Evolutionary conservation across 257 asterid species (phyloP).

Genomic region (Avicennia marina): DNA sequence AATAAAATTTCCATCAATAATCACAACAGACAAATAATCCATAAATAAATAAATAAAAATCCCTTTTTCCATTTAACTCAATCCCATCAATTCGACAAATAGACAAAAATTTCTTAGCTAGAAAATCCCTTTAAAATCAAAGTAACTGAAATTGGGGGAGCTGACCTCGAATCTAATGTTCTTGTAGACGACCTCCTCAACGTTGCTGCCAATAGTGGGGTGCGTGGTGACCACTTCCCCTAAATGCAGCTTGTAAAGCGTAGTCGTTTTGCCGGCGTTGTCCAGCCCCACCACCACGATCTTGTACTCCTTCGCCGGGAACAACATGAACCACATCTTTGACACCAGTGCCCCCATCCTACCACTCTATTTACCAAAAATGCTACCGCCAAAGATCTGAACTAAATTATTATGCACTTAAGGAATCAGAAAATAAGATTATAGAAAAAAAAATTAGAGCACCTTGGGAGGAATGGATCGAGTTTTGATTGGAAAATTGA

Average conservation of each 20-base stretch:
- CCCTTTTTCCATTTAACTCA: too few species aligned
- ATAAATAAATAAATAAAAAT: neutral
- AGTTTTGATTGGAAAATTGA: neutral
- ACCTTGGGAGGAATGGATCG: neutral
- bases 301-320: conserved; percentile 75
- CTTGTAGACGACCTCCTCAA: conserved; percentile 76
- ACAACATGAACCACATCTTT: conserved; percentile 71
- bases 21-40: too few species aligned
- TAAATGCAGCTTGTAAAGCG: conserved; percentile 66
- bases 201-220: conserved; percentile 82
- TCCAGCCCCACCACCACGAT: conserved; percentile 82
- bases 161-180: conserved; percentile 76
- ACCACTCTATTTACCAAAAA: neutral
- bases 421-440: neutral
- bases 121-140: neutral
- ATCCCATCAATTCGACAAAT: neutral
- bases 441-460: neutral
- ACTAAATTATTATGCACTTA: too few species aligned
- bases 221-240: conserved; percentile 82
- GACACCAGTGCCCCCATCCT: conserved; percentile 63
- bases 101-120: neutral
- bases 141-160: neutral
- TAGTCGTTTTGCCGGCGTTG: conserved; percentile 83
- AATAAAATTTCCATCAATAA: too few species aligned
- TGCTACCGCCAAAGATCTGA: conserved; percentile 14